Percentiles rank a stretch among this genome's conserved stretches.
These are phyloP conservation scores for Lachnellula cervina DNA, from an alignment of 2,329 filamentous ascomycete genomes.

Conservation along the genomic window DNA sequence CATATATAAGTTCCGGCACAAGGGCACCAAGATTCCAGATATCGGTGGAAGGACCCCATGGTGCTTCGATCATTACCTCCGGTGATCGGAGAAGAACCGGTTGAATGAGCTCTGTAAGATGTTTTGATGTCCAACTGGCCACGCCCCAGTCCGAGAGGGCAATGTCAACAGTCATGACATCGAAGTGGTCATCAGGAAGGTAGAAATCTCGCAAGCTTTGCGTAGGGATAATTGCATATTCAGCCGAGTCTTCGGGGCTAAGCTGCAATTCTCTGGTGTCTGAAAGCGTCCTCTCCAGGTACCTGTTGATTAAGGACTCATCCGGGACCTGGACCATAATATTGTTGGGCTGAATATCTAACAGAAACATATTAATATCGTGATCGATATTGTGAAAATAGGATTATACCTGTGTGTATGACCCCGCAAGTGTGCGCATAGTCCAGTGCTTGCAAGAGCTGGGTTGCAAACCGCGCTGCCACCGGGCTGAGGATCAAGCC, in stretches of 20 bases:
- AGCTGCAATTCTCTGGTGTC: no score
- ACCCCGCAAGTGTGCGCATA: conserved; percentile 23
- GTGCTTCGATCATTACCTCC: conserved; percentile 23
- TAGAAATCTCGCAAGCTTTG: no score
- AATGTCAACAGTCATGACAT: conserved; percentile 17
- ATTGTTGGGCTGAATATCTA: conserved; percentile 25
- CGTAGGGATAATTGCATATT: no score
- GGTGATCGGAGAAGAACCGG: conserved; percentile 26
- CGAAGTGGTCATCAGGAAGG: not conserved
- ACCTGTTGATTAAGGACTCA: conserved; percentile 5
- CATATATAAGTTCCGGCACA: conserved; percentile 14
- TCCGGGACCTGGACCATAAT: conserved; percentile 23
- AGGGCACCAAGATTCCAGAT: conserved; percentile 25
- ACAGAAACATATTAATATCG: no score
- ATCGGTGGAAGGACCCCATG: conserved; percentile 20
- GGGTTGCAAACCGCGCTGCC: conserved; percentile 9
- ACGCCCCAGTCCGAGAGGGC: conserved; percentile 24
- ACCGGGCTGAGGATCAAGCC: no score
- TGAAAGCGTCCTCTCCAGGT: no score
- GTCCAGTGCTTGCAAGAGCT: conserved; percentile 25
- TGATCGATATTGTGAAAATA: no score
- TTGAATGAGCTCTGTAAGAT: conserved; percentile 20
- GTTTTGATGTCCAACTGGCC: conserved; percentile 17
- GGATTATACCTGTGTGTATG: conserved; percentile 20
- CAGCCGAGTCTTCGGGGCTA: not conserved